Evolutionary conservation across 495 filamentous ascomycete species (phyloP).

Genomic region (Xylaria palmicola): DNA sequence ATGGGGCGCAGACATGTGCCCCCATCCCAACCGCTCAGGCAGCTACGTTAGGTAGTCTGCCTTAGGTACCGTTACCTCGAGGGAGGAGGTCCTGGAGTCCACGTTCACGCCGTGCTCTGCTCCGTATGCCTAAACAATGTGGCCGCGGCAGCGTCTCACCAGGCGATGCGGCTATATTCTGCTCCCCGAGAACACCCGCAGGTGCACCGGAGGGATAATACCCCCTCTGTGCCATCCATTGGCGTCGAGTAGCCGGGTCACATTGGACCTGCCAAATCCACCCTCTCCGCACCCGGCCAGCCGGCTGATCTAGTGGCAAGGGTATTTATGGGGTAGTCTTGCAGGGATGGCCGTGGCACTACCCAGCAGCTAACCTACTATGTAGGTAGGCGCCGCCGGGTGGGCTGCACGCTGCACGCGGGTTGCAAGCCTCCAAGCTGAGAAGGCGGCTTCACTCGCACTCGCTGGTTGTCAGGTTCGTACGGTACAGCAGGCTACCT

Average conservation of each 20-base stretch:
- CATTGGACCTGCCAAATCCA: conserved; percentile 15
- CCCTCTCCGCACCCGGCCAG: not conserved
- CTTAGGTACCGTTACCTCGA: too few relatives aligned
- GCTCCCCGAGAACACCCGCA: conserved; percentile 10
- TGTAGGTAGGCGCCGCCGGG: too few relatives aligned
- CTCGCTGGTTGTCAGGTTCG: not conserved
- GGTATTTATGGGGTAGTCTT: not conserved
- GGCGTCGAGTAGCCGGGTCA: not conserved
- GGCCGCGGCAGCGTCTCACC: not conserved
- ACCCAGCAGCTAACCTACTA: too few relatives aligned
- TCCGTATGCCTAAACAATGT: not conserved
- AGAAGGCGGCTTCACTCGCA: not conserved
- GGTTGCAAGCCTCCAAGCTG: not conserved
- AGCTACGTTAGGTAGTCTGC: too few relatives aligned
- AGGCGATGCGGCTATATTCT: conserved; percentile 1
- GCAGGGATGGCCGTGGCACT: not conserved
- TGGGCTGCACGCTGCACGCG: not conserved
- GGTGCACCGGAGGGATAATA: not conserved
- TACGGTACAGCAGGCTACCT: not conserved
- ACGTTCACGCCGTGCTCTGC: too few relatives aligned
- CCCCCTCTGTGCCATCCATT: not conserved
- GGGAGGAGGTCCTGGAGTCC: too few relatives aligned
- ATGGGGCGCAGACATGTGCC: too few relatives aligned
- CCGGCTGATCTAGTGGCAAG: conserved; percentile 4
- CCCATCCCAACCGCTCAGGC: too few relatives aligned